A percentile compares a stretch with the other conserved stretches of the same genome.
Conservation (phyloP, 2,329 filamentous ascomycete species). For the Chrysoporthe deuterocubensis region DNA sequence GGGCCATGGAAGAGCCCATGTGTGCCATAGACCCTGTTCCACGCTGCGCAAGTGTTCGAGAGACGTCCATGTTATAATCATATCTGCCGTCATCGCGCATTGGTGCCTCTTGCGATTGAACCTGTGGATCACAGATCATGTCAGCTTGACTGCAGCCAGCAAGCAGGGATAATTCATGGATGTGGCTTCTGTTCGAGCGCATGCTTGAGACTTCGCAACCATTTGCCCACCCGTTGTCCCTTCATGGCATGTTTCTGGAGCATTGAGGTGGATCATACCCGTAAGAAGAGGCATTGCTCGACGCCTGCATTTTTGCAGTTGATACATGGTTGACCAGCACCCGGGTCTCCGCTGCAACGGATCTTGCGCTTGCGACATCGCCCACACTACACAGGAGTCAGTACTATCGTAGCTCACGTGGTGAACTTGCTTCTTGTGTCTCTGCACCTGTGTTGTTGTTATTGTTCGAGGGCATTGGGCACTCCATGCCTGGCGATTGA, state of each 20-base stretch:
- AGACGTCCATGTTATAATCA: constrained; percentile 43
- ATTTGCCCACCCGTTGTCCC: not conserved
- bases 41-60: constrained; percentile 40
- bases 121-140: constrained; percentile 33
- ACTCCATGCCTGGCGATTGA: too few relatives aligned
- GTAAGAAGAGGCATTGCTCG: constrained; percentile 76
- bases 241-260: not conserved
- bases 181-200: not conserved
- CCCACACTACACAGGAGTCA: constrained; percentile 65
- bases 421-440: not conserved
- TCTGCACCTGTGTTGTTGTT: not conserved
- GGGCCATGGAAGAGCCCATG: constrained; percentile 35
- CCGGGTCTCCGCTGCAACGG: constrained; percentile 84
- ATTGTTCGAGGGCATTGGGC: not conserved
- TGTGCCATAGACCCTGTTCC: constrained; percentile 33
- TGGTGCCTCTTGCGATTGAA: constrained; percentile 44
- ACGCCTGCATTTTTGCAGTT: constrained; percentile 80
- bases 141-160: constrained; percentile 13
- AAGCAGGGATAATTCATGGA: not conserved
- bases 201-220: not conserved
- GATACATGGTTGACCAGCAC: constrained; percentile 75
- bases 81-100: constrained; percentile 41
- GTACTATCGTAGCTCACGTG: not conserved
- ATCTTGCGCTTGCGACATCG: constrained; percentile 94
- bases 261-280: constrained; percentile 56